These are phyloP conservation scores for Lupinus albus DNA, from an alignment of 306 rosid species.

Conservation along the genomic window DNA sequence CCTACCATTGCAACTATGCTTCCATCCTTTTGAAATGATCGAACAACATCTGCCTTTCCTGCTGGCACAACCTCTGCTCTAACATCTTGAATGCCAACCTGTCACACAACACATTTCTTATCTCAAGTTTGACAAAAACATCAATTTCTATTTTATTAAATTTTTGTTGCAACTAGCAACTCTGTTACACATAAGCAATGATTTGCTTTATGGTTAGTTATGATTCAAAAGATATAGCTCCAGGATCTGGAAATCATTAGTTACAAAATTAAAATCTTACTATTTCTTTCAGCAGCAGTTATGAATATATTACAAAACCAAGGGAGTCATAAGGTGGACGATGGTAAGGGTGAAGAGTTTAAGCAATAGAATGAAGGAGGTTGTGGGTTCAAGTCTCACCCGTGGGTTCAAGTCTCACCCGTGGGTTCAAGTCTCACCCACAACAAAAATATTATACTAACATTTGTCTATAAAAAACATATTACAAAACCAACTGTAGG, in stretches of 20 bases:
- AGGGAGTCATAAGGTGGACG: no score
- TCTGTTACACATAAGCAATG: not conserved
- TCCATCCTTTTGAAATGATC: constrained; percentile 80
- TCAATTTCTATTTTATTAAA: constrained; percentile 29
- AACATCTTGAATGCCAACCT: constrained; percentile 91
- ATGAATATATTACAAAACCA: constrained; percentile 16
- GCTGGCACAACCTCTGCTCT: constrained; percentile 98
- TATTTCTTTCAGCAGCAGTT: constrained; percentile 14
- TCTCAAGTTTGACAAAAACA: not conserved
- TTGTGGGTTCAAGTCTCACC: no score
- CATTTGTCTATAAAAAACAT: no score
- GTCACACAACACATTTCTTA: constrained; percentile 36
- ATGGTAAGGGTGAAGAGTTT: no score
- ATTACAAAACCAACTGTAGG: constrained; percentile 18
- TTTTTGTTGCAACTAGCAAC: constrained; percentile 27
- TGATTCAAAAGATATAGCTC: constrained; percentile 29
- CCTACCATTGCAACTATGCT: constrained; percentile 96
- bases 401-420: no score
- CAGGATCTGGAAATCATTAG: constrained; percentile 18
- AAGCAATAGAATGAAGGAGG: no score
- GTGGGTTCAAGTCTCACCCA: no score
- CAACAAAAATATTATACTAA: no score
- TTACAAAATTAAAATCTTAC: not conserved
- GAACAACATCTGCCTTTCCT: constrained; percentile 84
- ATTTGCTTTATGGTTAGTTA: not conserved